Evolutionary conservation across 768 basidiomycete genomes (phyloP).

Genomic region (Sporobolomyces pararoseus): DNA sequence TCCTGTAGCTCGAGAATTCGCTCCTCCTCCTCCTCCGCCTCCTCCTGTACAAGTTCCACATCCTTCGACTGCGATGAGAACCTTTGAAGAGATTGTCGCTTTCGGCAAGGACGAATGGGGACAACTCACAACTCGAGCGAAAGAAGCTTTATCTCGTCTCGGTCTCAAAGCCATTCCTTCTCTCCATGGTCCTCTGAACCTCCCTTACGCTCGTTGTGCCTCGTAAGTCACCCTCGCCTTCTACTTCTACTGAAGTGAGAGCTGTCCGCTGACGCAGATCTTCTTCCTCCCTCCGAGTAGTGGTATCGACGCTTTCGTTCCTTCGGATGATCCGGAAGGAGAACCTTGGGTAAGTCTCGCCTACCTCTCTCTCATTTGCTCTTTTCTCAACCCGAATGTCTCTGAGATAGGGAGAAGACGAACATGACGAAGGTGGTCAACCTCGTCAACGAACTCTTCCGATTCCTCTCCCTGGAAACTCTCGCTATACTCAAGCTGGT

Average conservation of each 20-base stretch:
- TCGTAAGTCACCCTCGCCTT: constrained; percentile 17
- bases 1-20: constrained; percentile 17
- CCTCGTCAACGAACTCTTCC: not conserved
- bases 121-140: constrained; percentile 17
- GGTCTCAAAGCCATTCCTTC: constrained; percentile 34
- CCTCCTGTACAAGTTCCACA: no score
- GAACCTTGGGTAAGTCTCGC: constrained; percentile 11
- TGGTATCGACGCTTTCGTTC: constrained; percentile 32
- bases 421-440: not conserved
- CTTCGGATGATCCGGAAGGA: constrained; percentile 9
- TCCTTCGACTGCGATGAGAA: not conserved
- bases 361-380: not conserved
- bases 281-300: no score
- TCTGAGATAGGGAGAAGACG: not conserved
- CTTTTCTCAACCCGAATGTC: not conserved
- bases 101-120: constrained; percentile 26
- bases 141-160: constrained; percentile 11
- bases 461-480: constrained; percentile 36
- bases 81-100: constrained; percentile 13
- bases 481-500: constrained; percentile 28
- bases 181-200: constrained; percentile 28
- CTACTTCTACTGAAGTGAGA: no score
- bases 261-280: no score
- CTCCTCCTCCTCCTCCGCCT: not conserved
- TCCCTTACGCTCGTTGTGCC: constrained; percentile 36